Conservation (phyloP, 306 rosid genomes). For the Prunus armeniaca region DNA sequence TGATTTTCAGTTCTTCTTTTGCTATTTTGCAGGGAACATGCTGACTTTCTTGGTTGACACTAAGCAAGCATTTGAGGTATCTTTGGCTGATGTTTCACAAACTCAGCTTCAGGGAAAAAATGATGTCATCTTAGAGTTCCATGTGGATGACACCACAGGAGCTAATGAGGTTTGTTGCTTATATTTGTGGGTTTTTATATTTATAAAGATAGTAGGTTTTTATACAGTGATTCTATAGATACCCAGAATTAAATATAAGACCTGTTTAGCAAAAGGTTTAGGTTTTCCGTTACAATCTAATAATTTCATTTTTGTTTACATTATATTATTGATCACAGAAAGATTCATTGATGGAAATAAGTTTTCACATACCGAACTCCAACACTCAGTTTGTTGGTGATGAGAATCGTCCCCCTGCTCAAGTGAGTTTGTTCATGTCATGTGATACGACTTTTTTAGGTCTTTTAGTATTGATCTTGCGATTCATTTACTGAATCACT, state of each 20-base stretch:
- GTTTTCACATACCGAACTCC: slow-evolving; percentile 94
- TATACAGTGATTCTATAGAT: not conserved
- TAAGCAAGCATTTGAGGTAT: slow-evolving; percentile 97
- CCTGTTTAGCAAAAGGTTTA: not conserved
- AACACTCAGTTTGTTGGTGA: slow-evolving; percentile 98
- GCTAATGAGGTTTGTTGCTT: slow-evolving; percentile 76
- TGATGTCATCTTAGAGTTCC: slow-evolving; percentile 91
- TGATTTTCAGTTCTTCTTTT: slow-evolving; percentile 12
- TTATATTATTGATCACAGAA: slow-evolving; percentile 52
- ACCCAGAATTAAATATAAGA: not conserved
- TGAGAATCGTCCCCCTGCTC: slow-evolving; percentile 90
- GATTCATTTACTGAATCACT: slow-evolving; percentile 20
- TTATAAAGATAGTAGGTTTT: not conserved
- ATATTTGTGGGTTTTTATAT: slow-evolving; percentile 4
- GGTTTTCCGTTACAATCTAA: not conserved
- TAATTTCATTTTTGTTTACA: not conserved
- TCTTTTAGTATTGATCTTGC: not conserved
- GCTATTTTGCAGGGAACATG: slow-evolving; percentile 68
- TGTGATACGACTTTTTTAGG: not conserved
- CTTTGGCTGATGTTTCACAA: slow-evolving; percentile 95
- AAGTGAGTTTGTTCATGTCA: slow-evolving; percentile 46
- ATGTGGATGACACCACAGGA: slow-evolving; percentile 96
- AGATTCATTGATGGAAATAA: slow-evolving; percentile 98
- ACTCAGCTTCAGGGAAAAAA: slow-evolving; percentile 95
- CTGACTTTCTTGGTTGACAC: slow-evolving; percentile 84